Evolutionary conservation across 148 eudicot species (phyloP).

Genomic region (Hydrangea macrophylla): DNA sequence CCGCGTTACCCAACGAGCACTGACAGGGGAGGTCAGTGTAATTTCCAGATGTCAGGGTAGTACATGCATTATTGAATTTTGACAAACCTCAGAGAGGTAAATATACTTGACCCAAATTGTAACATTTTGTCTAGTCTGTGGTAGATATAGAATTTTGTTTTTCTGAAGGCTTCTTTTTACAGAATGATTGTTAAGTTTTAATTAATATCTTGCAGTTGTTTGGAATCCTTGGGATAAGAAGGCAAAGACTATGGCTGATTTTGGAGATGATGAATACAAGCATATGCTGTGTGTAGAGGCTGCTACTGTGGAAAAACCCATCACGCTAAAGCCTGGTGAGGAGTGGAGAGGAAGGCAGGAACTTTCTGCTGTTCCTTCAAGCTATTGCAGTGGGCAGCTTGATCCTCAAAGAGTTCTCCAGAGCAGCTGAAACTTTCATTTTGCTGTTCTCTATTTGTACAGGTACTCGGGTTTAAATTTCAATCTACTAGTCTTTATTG

Average conservation of each 20-base stretch:
- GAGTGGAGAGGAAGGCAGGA: slow-evolving; percentile 93
- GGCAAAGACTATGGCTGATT: slow-evolving; percentile 84
- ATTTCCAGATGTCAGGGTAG: not conserved
- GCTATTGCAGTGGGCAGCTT: slow-evolving; percentile 85
- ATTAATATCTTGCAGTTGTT: slow-evolving; percentile 47
- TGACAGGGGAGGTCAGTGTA: too few relatives aligned
- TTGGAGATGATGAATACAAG: slow-evolving; percentile 88
- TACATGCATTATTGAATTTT: not conserved
- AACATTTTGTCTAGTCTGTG: not conserved
- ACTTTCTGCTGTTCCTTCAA: slow-evolving; percentile 81
- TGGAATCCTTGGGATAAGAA: slow-evolving; percentile 99
- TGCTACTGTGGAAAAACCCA: slow-evolving; percentile 83
- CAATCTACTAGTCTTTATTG: too few relatives aligned
- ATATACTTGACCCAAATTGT: too few relatives aligned
- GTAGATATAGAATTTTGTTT: not conserved
- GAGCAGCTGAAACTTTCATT: slow-evolving; percentile 29
- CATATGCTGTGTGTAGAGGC: slow-evolving; percentile 91
- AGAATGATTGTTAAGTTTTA: not conserved
- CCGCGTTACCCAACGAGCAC: too few relatives aligned
- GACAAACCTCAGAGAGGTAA: not conserved
- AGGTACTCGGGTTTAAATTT: slow-evolving; percentile 40
- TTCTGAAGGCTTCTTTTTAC: not conserved
- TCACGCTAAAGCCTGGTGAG: slow-evolving; percentile 83
- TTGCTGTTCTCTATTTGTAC: slow-evolving; percentile 32
- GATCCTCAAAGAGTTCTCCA: slow-evolving; percentile 72